Evolutionary conservation across 176 grass and related monocot species (phyloP).

Genomic region (Cocos nucifera): DNA sequence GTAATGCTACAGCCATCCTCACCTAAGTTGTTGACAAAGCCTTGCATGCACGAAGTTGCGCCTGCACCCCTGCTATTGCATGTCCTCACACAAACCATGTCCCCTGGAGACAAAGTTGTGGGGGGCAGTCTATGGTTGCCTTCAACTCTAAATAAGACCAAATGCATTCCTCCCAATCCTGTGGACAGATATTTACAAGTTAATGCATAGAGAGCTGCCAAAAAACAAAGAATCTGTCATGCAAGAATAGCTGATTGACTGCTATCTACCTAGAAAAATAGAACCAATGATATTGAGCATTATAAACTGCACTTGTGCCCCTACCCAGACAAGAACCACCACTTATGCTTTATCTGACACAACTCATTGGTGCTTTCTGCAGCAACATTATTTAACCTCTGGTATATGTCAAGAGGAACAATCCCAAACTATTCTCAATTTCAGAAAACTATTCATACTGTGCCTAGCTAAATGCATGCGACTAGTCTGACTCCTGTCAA

Average conservation of each 20-base stretch:
- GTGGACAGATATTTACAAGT: not conserved
- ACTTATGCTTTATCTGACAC: not conserved
- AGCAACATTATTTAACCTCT: not conserved
- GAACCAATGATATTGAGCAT: too few species aligned
- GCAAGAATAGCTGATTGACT: too few species aligned
- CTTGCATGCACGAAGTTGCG: constrained; percentile 87
- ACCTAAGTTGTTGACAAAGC: constrained; percentile 79
- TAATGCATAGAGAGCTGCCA: too few species aligned
- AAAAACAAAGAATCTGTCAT: too few species aligned
- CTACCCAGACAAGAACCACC: not conserved
- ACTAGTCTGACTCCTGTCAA: too few species aligned
- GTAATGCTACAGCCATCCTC: constrained; percentile 93
- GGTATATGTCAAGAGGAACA: not conserved
- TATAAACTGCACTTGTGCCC: too few species aligned
- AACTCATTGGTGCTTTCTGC: not conserved
- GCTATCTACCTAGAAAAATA: too few species aligned
- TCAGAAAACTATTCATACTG: too few species aligned
- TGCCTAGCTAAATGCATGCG: too few species aligned
- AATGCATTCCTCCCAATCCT: constrained; percentile 83
- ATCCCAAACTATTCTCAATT: not conserved
- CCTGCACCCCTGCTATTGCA: constrained; percentile 64
- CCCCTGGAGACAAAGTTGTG: constrained; percentile 78
- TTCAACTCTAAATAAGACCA: constrained; percentile 89
- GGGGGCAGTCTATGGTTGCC: constrained; percentile 82
- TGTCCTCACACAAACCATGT: constrained; percentile 88